Base-by-base conservation (phyloP, 2,329 filamentous ascomycete genomes). In the Cladophialophora exuberans region DNA sequence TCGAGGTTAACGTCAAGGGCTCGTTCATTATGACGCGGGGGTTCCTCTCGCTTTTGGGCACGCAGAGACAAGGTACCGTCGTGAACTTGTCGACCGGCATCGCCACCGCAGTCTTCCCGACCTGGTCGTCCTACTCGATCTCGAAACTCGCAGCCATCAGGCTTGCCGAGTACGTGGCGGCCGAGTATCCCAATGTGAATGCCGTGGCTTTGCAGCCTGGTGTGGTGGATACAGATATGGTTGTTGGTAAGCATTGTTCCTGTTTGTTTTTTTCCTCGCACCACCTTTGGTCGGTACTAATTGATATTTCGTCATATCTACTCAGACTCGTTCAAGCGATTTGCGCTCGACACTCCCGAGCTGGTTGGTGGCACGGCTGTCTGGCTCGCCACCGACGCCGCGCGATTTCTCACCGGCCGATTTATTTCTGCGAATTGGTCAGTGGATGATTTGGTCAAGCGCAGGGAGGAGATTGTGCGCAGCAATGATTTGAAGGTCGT, bases 401-500 rank as follows among this genome's bases (percentile, higher is more conserved):
- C 52, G 2, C 7, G 18, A 7, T 55, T 55, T 36, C 30, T 59
- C n/a, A 42, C 22, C 4, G 59, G 59, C 6, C 13, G 59, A 15
- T 61, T 56, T 39, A 23, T 64, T 17, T 60, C 47, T 43, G 36
- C 47, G 18, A 58, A 53, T 17, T 66, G 64, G 64, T 62, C 65
- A 35, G 59, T 64, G 43, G 35, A 52, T 26, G 63, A 66, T 39
- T 51, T 66, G 4, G 17, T 59, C 47, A 26, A 10, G 15, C 33
- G 52, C 23, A 56, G 57, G 45, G 59, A 61, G 26, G 48, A 56
- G 25, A 61, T 63, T 44, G 44, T 60, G 48, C 53, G 58, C 33
- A 35, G 54, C 20, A 46, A 61, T 76, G 77, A 20, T 69, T 66
- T 61, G 1, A 80, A 76, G 20, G 43, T 57, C 18, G 28, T 52